Evolutionary conservation across 2,329 filamentous ascomycete genomes (phyloP).

Genomic region (Macrophomina pseudophaseolina): DNA sequence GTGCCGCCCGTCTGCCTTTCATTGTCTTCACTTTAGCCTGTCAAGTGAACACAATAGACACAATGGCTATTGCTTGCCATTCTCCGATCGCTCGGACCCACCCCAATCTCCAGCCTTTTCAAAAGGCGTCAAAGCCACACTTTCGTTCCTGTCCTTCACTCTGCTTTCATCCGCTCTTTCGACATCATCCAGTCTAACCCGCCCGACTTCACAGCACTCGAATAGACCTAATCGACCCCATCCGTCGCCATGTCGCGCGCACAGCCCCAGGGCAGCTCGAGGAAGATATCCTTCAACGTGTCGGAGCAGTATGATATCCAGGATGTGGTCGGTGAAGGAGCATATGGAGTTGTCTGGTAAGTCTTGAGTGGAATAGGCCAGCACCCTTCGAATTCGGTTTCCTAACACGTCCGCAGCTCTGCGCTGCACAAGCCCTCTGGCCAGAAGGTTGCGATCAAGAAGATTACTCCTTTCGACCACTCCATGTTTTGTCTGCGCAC

Average conservation of each 20-base stretch:
- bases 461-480: constrained; percentile 99
- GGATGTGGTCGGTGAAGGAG: constrained; percentile 97
- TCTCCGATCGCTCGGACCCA: constrained; percentile 20
- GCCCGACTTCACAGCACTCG: constrained; percentile 12
- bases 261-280: constrained; percentile 56
- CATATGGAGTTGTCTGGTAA: constrained; percentile 98
- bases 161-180: constrained; percentile 9
- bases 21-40: constrained; percentile 24
- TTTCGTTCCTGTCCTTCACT: constrained; percentile 1
- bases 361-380: constrained; percentile 40
- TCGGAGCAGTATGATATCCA: constrained; percentile 99
- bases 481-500: constrained; percentile 98
- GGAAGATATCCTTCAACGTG: constrained; percentile 99
- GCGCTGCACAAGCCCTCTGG: constrained; percentile 97
- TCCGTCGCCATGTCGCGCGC: constrained; percentile 43
- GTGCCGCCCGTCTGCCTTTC: constrained; percentile 11
- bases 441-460: constrained; percentile 99
- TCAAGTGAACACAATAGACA: constrained; percentile 25
- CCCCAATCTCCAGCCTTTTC: constrained; percentile 15
- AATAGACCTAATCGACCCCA: constrained; percentile 7
- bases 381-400: constrained; percentile 12
- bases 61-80: constrained; percentile 25
- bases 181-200: neutral
- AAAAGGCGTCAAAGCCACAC: neutral
- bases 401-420: constrained; percentile 65